Conservation (phyloP, 2,329 filamentous ascomycete species). For the Cladophialophora psammophila region DNA sequence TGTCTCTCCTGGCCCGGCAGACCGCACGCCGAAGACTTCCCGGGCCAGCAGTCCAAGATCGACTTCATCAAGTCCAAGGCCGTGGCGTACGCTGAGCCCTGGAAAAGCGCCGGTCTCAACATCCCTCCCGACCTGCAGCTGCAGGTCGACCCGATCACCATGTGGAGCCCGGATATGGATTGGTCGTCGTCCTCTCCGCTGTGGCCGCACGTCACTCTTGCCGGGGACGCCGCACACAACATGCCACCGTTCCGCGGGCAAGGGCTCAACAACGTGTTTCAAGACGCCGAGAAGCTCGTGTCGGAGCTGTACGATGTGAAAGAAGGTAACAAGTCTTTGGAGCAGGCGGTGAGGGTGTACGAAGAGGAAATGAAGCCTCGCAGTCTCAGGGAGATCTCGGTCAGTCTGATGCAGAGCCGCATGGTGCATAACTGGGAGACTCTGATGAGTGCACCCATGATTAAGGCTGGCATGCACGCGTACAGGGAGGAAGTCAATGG, state of each 20-base stretch:
- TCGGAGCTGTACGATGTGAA: conserved; percentile 37
- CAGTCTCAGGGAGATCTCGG: conserved; percentile 52
- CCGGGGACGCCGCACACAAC: conserved; percentile 70
- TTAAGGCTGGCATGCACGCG: conserved; percentile 24
- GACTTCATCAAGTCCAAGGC: conserved; percentile 34
- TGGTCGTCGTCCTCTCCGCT: conserved; percentile 40
- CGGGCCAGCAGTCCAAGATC: conserved; percentile 25
- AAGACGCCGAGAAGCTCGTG: conserved; percentile 56
- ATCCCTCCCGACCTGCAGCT: conserved; percentile 31
- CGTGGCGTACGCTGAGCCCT: conserved; percentile 23
- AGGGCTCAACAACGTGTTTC: conserved; percentile 65
- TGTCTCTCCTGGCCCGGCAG: conserved; percentile 25
- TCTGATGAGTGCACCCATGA: conserved; percentile 30
- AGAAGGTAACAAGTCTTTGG: conserved; percentile 19
- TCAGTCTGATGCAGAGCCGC: conserved; percentile 52
- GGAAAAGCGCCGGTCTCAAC: conserved; percentile 22
- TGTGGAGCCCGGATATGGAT: conserved; percentile 34
- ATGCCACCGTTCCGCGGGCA: conserved; percentile 67
- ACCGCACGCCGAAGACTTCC: conserved; percentile 23
- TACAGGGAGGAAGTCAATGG: conserved; percentile 13
- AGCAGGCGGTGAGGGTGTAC: conserved; percentile 40
- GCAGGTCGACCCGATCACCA: conserved; percentile 33
- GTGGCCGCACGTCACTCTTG: conserved; percentile 51
- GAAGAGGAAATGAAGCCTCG: conserved; percentile 50
- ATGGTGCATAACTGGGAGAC: conserved; percentile 55